Conservation (phyloP, 2,329 filamentous ascomycete genomes). For the Neodidymelliopsis sp. region DNA sequence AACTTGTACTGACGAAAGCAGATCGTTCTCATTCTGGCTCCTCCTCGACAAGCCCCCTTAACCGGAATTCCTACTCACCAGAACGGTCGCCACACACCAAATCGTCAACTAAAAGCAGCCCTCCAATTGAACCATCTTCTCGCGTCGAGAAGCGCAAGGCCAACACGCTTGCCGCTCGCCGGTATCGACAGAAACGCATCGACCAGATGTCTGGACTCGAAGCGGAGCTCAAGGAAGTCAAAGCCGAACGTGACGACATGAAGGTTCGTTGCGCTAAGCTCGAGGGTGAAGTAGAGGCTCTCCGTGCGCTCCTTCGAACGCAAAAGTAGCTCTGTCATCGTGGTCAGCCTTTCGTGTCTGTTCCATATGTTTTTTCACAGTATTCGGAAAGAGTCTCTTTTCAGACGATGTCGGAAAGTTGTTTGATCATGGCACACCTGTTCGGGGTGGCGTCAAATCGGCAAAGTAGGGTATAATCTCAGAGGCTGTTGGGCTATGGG, state of each 20-base stretch:
- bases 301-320: slow-evolving; percentile 61
- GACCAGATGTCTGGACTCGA: slow-evolving; percentile 71
- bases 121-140: slow-evolving; percentile 32
- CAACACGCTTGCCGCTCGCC: slow-evolving; percentile 75
- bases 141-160: slow-evolving; percentile 65
- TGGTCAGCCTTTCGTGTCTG: slow-evolving; percentile 25
- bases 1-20: slow-evolving; percentile 24
- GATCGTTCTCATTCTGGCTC: slow-evolving; percentile 39
- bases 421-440: slow-evolving; percentile 32
- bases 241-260: slow-evolving; percentile 69
- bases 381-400: slow-evolving; percentile 10
- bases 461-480: slow-evolving; percentile 40
- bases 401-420: slow-evolving; percentile 44
- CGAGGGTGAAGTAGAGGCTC: slow-evolving; percentile 69
- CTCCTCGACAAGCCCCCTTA: slow-evolving; percentile 34
- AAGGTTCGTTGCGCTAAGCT: slow-evolving; percentile 68
- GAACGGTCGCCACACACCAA: slow-evolving; percentile 31
- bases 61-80: slow-evolving; percentile 35
- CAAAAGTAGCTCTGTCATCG: slow-evolving; percentile 31
- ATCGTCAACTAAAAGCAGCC: slow-evolving; percentile 35
- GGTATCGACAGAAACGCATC: slow-evolving; percentile 74
- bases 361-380: slow-evolving; percentile 4
- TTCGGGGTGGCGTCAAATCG: slow-evolving; percentile 37
- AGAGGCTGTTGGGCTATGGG: slow-evolving; percentile 11
- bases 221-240: slow-evolving; percentile 64